Conservation (phyloP, 2,329 filamentous ascomycete species). For the Mycocentrospora acerina region DNA sequence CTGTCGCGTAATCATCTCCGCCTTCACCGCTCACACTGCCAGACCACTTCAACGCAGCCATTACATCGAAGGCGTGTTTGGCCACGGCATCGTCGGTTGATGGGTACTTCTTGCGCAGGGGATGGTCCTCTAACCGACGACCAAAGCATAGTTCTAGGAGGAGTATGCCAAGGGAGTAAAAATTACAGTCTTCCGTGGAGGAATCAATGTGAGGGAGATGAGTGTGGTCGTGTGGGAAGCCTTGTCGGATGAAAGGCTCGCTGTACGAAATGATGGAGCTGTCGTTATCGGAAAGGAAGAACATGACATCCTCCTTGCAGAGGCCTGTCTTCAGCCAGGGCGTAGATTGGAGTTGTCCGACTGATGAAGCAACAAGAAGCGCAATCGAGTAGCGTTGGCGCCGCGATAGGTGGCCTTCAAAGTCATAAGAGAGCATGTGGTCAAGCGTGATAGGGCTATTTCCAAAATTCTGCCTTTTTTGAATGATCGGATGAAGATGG, state of each 20-base stretch:
- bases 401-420: slow-evolving; percentile 5
- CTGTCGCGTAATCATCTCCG: slow-evolving; percentile 17
- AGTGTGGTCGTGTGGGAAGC: slow-evolving; percentile 72
- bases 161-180: slow-evolving; percentile 19
- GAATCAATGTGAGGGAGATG: not conserved
- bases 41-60: slow-evolving; percentile 18
- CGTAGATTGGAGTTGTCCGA: slow-evolving; percentile 18
- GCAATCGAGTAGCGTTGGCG: slow-evolving; percentile 19
- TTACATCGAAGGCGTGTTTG: slow-evolving; percentile 17
- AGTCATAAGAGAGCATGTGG: slow-evolving; percentile 10
- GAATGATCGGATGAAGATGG: slow-evolving; percentile 13
- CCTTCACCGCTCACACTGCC: slow-evolving; percentile 13
- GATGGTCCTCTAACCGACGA: slow-evolving; percentile 14
- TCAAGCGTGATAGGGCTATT: slow-evolving; percentile 5
- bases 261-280: slow-evolving; percentile 34
- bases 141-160: slow-evolving; percentile 23
- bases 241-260: slow-evolving; percentile 70
- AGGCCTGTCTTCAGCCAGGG: slow-evolving; percentile 14
- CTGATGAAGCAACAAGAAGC: slow-evolving; percentile 17
- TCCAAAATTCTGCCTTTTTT: slow-evolving; percentile 1
- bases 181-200: slow-evolving; percentile 10
- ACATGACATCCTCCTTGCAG: slow-evolving; percentile 13
- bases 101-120: slow-evolving; percentile 10
- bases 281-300: slow-evolving; percentile 10
- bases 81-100: slow-evolving; percentile 1